Base-by-base conservation (phyloP, 768 basidiomycete genomes). In the Trametes villosa region DNA sequence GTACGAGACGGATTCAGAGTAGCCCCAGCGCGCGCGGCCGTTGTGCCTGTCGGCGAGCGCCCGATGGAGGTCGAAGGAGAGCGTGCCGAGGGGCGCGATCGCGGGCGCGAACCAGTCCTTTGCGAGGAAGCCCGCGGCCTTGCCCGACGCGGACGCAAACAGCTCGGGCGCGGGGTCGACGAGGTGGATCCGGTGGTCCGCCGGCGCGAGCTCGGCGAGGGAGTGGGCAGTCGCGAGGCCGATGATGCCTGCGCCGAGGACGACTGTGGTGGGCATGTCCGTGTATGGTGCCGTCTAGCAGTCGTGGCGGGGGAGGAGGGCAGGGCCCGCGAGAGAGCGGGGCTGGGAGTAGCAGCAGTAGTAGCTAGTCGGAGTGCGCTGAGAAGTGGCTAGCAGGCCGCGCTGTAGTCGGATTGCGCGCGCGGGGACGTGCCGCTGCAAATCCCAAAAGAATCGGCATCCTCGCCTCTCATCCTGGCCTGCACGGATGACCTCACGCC, bases 191-290 rank as follows among this genome's bases (percentile, higher is more conserved):
- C 51, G 48, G 64, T 69, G 71, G 42, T 58, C 57, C 33, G 50
- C 56, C 18, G 58, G 63, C 0, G 74, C 61, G 53, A 73, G 68
- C 26, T 51, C 24, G 29, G 75, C 70, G 42, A 74, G 70, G 67
- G 76, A 77, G 72, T 79, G 79, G 9, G 81, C 80, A 13, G 77
- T 77, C 26, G 75, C 75, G 54, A 78, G 72, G 30, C 81, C 81
- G 55, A 81, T 75, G 66, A 83, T 80, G 33, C 82, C 82, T 26
- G 71, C 74, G 47, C 82, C 82, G 63, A 82, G 68, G 62, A 82
- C 74, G 61, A 79, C 73, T 60, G 80, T 74, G 52, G 75, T 66
- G 11, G 69, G 71, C 71, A 72, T 71, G 53, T 29, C 42, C 62
- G 61, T 57, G 61, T 62, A 62, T 48, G 60, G 41, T 49, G 46